Conservation (phyloP, 768 basidiomycete species). For the Boletus subparvulus region DNA sequence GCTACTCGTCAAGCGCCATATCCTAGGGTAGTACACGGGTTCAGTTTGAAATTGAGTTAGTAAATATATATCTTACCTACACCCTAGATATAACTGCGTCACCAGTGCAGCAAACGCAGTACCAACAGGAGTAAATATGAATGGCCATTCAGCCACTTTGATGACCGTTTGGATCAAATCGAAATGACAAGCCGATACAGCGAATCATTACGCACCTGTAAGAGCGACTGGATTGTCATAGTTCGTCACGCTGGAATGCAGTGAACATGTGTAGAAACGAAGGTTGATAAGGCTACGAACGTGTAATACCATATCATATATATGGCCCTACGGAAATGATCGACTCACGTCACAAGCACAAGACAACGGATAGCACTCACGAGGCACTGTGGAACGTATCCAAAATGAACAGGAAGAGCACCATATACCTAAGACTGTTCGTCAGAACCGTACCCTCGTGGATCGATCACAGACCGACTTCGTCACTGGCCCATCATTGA, state of each 20-base stretch:
- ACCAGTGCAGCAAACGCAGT: slow-evolving; percentile 47
- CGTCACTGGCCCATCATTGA: slow-evolving; percentile 11
- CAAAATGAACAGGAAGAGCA: slow-evolving; percentile 18
- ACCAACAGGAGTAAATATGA: slow-evolving; percentile 49
- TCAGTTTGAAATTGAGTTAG: neutral
- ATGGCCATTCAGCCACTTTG: slow-evolving; percentile 47
- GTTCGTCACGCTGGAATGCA: slow-evolving; percentile 11
- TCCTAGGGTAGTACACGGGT: slow-evolving; percentile 1
- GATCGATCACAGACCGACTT: neutral
- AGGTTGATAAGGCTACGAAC: neutral
- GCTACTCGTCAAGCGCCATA: slow-evolving; percentile 15
- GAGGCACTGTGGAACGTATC: slow-evolving; percentile 21
- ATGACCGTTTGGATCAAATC: neutral
- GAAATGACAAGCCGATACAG: neutral
- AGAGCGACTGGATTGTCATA: slow-evolving; percentile 17
- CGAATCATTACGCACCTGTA: neutral
- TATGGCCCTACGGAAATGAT: slow-evolving; percentile 5
- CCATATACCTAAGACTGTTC: slow-evolving; percentile 8
- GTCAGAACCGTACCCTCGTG: neutral
- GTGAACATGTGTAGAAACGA: neutral
- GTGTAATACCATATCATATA: slow-evolving; percentile 22
- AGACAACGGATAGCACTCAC: slow-evolving; percentile 5
- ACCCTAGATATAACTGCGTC: slow-evolving; percentile 49
- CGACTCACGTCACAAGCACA: too few relatives aligned
- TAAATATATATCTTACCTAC: slow-evolving; percentile 36